Base-by-base conservation (phyloP, 2,329 filamentous ascomycete genomes). In the Monosporascus sp. region DNA sequence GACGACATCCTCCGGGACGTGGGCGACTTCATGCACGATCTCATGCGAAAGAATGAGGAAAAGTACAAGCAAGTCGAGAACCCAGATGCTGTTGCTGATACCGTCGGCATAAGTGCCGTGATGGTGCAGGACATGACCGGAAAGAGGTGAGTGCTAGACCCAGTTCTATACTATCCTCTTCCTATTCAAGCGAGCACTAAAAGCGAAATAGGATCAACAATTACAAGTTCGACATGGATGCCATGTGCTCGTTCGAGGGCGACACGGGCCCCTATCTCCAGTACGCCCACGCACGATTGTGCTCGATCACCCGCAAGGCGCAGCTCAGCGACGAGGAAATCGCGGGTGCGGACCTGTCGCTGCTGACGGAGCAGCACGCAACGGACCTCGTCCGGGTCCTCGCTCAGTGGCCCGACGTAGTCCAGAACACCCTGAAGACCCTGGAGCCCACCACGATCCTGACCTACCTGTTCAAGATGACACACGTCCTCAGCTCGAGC, bases 71-170 rank as follows among this genome's bases (percentile, higher is more conserved):
- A 97, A 72, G 87, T 99, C 20, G 88, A 87, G 65, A 79, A 97
- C 70, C 93, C 93, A 0, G 85, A 84, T 51, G 81, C 83, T 51
- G 88, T 86, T 9, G 91, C 94, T 56, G 94, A 97, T 74, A 90
- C 83, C 11, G 81, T 97, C 3, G 94, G 93, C 58, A 97, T 97
- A 68, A 92, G 88, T 59, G 88, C 89, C 67, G 93, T 97, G 67
- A 97, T 97, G 91, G 91, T 96, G 20, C 93, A 97, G 73, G 94
- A 97, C 68, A 96, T 97, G 91, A 88, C 84, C 60, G 94, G 93
- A 70, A 97, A 97, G 83, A 84, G 89, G 86, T 87, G 72, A 60
- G 80, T 65, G 1, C 14, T 44, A n/a, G 20, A 20, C 31, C 18
- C 14, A 15, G 15, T 49, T 26, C 11, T 18, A 14, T 22, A 49